Evolutionary conservation across 345 rosid genomes (phyloP).

Genomic region (Aquilaria malaccensis): DNA sequence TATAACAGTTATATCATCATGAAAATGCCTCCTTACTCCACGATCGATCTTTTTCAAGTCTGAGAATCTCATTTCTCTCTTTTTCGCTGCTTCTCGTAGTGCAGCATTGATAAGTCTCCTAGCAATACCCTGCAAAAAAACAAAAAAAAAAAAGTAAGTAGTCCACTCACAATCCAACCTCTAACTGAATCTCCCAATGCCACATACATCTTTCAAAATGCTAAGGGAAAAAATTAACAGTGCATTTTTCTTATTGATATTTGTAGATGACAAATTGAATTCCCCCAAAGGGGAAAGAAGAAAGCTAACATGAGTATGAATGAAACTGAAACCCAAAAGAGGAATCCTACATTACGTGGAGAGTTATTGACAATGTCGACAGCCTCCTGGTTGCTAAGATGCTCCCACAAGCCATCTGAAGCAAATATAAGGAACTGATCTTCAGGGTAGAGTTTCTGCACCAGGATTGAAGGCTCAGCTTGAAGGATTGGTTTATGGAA

Average conservation of each 20-base stretch:
- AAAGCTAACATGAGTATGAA: constrained; percentile 4
- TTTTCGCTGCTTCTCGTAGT: constrained; percentile 80
- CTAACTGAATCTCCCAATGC: neutral
- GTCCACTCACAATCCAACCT: neutral
- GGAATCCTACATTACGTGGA: constrained; percentile 67
- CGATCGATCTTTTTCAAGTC: constrained; percentile 91
- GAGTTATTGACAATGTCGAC: constrained; percentile 75
- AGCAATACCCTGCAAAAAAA: constrained; percentile 59
- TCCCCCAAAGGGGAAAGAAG: neutral
- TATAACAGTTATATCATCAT: constrained; percentile 84
- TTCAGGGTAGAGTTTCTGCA: constrained; percentile 62
- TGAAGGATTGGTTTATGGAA: constrained; percentile 73
- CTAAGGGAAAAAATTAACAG: no score
- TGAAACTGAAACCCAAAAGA: constrained; percentile 3
- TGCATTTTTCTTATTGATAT: neutral
- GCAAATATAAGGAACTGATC: constrained; percentile 96
- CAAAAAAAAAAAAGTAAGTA: neutral
- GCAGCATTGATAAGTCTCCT: constrained; percentile 73
- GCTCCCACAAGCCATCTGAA: constrained; percentile 98
- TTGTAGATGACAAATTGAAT: neutral
- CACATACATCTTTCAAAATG: neutral
- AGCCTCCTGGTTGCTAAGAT: constrained; percentile 88
- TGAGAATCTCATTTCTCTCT: constrained; percentile 91
- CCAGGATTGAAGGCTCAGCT: constrained; percentile 79
- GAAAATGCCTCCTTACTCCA: constrained; percentile 97